phyloP scores from a whole-genome alignment of 73 alveolate species.

The Paramecium octaurelia region DNA sequence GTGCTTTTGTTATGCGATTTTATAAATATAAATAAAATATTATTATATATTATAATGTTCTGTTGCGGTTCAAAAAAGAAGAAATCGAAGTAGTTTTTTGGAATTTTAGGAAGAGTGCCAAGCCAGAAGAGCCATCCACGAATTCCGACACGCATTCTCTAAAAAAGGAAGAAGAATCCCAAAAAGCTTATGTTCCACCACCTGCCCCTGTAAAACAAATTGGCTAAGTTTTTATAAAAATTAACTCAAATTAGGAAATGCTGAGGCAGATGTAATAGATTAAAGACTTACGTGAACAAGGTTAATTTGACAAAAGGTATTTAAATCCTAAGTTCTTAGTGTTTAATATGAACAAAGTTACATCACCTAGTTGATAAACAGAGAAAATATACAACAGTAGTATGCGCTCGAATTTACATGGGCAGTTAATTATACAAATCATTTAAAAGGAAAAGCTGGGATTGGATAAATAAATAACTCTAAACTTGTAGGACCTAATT shows the following conservation, averaged over 20 bases:
- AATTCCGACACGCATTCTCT: neutral
- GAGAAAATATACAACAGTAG: neutral
- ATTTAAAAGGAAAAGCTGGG: slow-evolving; percentile 5
- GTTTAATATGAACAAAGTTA: neutral
- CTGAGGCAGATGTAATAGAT: neutral
- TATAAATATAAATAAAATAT: neutral
- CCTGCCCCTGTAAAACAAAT: neutral
- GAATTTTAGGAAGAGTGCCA: slow-evolving; percentile 30
- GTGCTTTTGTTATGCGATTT: neutral
- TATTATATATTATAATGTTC: neutral
- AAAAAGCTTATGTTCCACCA: neutral
- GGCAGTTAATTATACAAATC: slow-evolving; percentile 17
- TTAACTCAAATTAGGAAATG: neutral
- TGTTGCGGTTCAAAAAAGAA: slow-evolving; percentile 19
- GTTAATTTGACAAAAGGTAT: neutral
- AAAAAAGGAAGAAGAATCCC: neutral
- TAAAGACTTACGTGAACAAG: neutral
- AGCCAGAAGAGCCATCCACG: slow-evolving; percentile 26
- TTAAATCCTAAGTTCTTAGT: neutral
- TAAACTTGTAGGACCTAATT: neutral
- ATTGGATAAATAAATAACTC: neutral
- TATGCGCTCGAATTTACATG: neutral
- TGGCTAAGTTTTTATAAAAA: neutral
- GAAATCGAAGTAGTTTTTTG: slow-evolving; percentile 20
- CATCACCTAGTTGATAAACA: neutral